phyloP scores from a whole-genome alignment of 106 monocot genomes.

The Dioscorea alata region DNA sequence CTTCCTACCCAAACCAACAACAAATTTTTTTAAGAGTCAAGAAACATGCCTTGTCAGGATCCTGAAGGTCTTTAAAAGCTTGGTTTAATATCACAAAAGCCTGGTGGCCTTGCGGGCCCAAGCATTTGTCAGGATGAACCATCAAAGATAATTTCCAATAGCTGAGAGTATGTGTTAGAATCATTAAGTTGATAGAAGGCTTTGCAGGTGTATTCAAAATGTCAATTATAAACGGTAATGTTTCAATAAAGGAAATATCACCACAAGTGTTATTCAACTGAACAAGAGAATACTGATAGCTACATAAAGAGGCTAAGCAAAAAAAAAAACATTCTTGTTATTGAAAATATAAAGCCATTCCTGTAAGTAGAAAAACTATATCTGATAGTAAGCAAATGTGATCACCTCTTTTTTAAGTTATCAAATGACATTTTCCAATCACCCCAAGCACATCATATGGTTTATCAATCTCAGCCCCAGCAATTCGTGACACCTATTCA shows the following conservation, averaged over 20 bases:
- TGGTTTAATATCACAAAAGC: constrained; percentile 91
- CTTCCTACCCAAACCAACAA: neutral
- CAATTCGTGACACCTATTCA: constrained; percentile 70
- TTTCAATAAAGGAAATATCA: too few relatives aligned
- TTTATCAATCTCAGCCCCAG: constrained; percentile 50
- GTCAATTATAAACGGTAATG: too few relatives aligned
- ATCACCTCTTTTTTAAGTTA: constrained; percentile 89
- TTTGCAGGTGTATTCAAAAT: too few relatives aligned
- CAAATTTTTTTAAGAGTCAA: neutral
- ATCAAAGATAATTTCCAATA: constrained; percentile 97
- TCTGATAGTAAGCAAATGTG: neutral
- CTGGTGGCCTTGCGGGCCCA: constrained; percentile 90
- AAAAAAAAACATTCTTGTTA: too few relatives aligned
- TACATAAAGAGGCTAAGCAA: too few relatives aligned
- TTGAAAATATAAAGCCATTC: too few relatives aligned
- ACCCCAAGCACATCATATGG: constrained; percentile 94
- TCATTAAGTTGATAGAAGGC: too few relatives aligned
- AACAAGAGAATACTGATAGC: too few relatives aligned
- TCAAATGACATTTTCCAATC: constrained; percentile 84
- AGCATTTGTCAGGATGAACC: constrained; percentile 99
- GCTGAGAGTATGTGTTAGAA: constrained; percentile 16
- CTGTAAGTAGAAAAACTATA: too few relatives aligned
- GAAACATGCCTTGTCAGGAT: constrained; percentile 69
- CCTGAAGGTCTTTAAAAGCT: constrained; percentile 90
- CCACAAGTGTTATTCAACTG: too few relatives aligned